phyloP scores from a whole-genome alignment of 2,329 filamentous ascomycete species.

The Aspergillus unguis region DNA sequence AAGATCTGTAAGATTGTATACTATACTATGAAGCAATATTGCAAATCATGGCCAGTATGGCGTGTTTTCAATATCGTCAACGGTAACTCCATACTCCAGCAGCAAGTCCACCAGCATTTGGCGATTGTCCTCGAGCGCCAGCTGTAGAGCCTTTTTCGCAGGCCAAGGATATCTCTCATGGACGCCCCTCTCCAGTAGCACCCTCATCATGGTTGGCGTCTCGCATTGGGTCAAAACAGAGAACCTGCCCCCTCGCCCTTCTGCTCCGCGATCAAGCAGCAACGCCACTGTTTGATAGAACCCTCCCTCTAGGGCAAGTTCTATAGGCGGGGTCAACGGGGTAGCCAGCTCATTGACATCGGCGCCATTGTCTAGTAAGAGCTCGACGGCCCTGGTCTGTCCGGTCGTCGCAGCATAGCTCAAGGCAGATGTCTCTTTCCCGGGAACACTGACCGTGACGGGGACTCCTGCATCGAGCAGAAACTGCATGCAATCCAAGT shows the following conservation, averaged over 20 bases:
- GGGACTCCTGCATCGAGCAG: background rate
- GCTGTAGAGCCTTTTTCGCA: background rate
- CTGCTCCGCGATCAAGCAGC: background rate
- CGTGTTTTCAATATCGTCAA: too few species aligned
- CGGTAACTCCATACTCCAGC: background rate
- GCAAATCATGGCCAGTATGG: constrained; percentile 10
- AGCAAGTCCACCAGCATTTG: background rate
- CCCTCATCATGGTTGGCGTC: background rate
- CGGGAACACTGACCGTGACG: background rate
- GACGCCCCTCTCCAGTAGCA: background rate
- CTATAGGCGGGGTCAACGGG: background rate
- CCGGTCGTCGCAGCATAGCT: background rate
- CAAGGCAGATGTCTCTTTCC: background rate
- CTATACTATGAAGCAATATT: background rate
- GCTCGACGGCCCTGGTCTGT: background rate
- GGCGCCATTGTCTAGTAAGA: background rate
- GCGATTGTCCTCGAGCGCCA: background rate
- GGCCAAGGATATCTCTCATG: background rate
- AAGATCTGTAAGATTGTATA: too few species aligned
- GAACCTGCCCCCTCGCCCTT: background rate
- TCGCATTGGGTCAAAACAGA: background rate
- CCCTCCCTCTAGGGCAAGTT: background rate
- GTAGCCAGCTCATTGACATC: background rate
- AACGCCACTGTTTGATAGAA: background rate
- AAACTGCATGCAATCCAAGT: background rate